phyloP scores from a whole-genome alignment of 2,329 filamentous ascomycete species.

The Fusarium pseudoanthophilum region DNA sequence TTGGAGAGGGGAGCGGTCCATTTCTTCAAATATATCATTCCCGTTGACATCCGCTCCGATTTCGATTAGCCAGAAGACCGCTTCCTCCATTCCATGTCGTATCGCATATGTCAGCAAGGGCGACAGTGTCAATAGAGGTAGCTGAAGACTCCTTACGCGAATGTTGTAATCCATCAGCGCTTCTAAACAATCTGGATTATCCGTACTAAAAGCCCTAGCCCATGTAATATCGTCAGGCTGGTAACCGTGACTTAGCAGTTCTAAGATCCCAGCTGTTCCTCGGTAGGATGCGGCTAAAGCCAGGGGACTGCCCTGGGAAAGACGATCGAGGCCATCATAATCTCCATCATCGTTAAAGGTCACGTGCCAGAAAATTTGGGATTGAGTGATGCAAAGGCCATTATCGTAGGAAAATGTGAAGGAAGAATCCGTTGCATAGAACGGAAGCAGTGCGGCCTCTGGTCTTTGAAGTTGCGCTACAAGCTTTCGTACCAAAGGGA shows the following conservation, averaged over 20 bases:
- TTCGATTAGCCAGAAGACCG: neutral
- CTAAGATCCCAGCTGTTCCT: neutral
- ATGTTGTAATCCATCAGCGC: accelerated
- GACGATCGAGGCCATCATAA: accelerated
- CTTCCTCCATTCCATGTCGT: accelerated
- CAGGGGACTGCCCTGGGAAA: accelerated
- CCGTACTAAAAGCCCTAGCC: neutral
- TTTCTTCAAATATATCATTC: accelerated
- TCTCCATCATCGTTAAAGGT: too few relatives aligned
- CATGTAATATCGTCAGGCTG: conserved; percentile 3
- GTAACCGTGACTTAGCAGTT: neutral
- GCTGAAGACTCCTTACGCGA: neutral
- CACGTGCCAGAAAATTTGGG: too few relatives aligned
- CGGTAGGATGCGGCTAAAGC: neutral
- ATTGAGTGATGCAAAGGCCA: too few relatives aligned
- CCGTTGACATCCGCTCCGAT: neutral
- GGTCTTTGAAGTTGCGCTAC: neutral
- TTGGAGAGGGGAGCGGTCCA: neutral
- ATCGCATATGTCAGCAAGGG: accelerated
- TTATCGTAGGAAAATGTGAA: too few relatives aligned
- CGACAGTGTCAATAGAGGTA: neutral
- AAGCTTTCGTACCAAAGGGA: accelerated
- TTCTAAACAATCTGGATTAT: accelerated
- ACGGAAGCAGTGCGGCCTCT: neutral
- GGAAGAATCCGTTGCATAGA: accelerated